Evolutionary conservation across 2,329 filamentous ascomycete genomes (phyloP).

Genomic region (Neonectria sp.): DNA sequence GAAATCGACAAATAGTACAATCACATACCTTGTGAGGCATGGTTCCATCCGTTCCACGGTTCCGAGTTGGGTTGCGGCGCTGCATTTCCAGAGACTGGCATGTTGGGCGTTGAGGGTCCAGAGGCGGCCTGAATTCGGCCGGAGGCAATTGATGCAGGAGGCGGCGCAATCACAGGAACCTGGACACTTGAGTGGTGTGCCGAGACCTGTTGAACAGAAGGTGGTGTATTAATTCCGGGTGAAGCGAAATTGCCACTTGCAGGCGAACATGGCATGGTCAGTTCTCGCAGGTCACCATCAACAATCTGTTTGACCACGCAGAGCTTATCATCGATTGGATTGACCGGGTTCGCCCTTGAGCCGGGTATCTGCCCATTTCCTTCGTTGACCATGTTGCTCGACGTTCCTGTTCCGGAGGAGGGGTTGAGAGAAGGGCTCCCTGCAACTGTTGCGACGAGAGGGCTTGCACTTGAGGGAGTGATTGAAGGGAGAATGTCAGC

Average conservation of each 20-base stretch:
- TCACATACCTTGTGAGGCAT: neutral
- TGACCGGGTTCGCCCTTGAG: neutral
- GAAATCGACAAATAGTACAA: no score
- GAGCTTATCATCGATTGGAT: constrained; percentile 33
- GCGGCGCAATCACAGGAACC: neutral
- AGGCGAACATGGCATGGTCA: constrained; percentile 38
- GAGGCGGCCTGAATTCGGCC: neutral
- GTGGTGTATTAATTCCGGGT: neutral
- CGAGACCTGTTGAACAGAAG: neutral
- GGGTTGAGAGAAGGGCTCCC: neutral
- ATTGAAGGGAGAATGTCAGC: constrained; percentile 1
- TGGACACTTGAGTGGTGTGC: neutral
- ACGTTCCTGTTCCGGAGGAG: neutral
- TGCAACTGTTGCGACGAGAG: neutral
- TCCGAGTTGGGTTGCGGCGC: neutral
- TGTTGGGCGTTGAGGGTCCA: neutral
- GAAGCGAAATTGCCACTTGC: constrained; percentile 4
- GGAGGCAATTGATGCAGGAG: neutral
- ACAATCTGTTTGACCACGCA: constrained; percentile 37
- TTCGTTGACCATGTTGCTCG: neutral
- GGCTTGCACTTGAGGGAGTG: neutral
- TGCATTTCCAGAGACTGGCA: neutral
- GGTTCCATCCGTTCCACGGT: neutral
- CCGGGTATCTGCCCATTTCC: neutral
- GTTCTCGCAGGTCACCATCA: constrained; percentile 25